Conservation (phyloP, 2,329 filamentous ascomycete species). For the Tolypocladium amazonense region DNA sequence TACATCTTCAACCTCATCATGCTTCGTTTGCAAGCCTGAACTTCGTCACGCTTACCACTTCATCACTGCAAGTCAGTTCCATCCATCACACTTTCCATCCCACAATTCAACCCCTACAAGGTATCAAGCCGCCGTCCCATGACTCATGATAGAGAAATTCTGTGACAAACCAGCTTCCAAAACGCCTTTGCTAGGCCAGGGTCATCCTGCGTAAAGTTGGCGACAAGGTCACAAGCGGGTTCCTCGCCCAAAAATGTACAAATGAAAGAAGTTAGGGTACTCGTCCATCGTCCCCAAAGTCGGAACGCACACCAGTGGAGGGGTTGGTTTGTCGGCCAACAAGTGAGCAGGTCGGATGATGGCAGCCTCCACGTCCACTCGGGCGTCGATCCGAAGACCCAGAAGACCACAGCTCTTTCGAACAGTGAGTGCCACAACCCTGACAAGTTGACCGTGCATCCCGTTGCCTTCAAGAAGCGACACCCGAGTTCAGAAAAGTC, state of each 20-base stretch:
- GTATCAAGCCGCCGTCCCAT: conserved; percentile 2
- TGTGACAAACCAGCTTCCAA: conserved; percentile 1
- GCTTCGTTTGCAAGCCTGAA: not conserved
- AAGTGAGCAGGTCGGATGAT: not conserved
- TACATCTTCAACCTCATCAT: not conserved
- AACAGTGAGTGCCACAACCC: not conserved
- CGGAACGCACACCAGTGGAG: not conserved
- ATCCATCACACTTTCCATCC: not conserved
- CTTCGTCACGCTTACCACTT: not conserved
- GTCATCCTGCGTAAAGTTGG: conserved; percentile 6
- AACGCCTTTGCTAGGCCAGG: conserved; percentile 10
- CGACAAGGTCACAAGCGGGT: not conserved
- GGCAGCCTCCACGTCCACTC: not conserved
- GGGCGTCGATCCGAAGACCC: not conserved
- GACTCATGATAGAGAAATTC: conserved; percentile 1
- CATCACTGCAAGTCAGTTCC: not conserved
- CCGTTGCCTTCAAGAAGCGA: not conserved
- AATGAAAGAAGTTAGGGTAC: conserved; percentile 1
- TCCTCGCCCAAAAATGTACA: conserved; percentile 1
- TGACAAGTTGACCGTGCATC: not conserved
- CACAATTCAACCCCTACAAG: not conserved
- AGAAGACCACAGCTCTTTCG: not conserved
- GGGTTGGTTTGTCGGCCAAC: not conserved
- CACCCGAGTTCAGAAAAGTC: not conserved
- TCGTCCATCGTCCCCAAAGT: not conserved